Percentiles rank a stretch among this genome's conserved stretches.
phyloP scores from a whole-genome alignment of 192 early-diverging fungal species.

The Obelidium mucronatum region DNA sequence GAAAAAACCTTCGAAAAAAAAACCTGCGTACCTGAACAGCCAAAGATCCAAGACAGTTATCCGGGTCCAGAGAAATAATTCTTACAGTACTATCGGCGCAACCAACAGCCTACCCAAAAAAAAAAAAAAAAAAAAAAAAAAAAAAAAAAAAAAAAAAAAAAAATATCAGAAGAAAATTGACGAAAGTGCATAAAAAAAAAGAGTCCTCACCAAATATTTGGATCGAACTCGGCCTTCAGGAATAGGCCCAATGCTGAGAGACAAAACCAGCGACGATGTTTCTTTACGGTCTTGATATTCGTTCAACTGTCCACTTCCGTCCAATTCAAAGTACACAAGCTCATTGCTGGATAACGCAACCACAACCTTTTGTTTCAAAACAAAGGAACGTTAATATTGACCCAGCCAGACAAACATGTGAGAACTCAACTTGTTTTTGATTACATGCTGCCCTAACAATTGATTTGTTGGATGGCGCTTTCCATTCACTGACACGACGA shows the following conservation, averaged over 20 bases:
- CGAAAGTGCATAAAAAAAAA: background rate
- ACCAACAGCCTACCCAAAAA: constrained; percentile 76
- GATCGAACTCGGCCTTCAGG: constrained; percentile 76
- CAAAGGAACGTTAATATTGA: too few species aligned
- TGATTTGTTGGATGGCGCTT: constrained; percentile 73
- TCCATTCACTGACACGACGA: constrained; percentile 94
- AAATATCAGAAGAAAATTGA: background rate
- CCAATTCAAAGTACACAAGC: constrained; percentile 93
- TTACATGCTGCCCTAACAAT: constrained; percentile 86
- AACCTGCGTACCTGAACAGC: constrained; percentile 59
- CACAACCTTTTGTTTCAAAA: constrained; percentile 56
- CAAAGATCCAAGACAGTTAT: constrained; percentile 76
- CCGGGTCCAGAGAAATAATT: constrained; percentile 82
- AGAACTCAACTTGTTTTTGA: constrained; percentile 60
- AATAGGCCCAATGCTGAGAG: constrained; percentile 81
- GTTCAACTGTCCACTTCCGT: constrained; percentile 79
- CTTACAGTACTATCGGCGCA: constrained; percentile 93
- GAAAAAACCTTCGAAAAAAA: background rate
- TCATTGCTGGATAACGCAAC: constrained; percentile 86
- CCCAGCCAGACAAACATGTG: background rate
- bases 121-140: too few species aligned
- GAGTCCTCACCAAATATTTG: constrained; percentile 66
- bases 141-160: background rate
- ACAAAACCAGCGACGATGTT: constrained; percentile 73
- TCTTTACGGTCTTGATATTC: constrained; percentile 85